Evolutionary conservation across 768 basidiomycete genomes (phyloP), one percentile per base, ranked within the genome.

Genomic region (Boletus bicolor): DNA sequence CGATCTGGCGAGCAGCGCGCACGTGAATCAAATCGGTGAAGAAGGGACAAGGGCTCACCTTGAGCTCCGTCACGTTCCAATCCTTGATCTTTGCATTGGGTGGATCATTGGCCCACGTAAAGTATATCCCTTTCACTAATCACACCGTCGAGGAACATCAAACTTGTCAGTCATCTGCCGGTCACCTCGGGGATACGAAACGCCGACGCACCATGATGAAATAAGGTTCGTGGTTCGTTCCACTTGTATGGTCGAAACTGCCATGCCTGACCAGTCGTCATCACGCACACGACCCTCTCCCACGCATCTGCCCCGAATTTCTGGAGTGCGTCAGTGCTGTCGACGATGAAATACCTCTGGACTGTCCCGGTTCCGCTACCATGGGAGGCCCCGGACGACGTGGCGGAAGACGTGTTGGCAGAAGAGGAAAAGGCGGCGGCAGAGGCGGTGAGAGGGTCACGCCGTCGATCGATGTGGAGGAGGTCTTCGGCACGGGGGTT

Each of bases 221-320:
- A 98, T 28, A 99, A 73, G 49, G 89, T 82, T 56, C 85, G 84
- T 1, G 97, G 97, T 65, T 98, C 94, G 48, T 81, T 86, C 96
- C 96, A 99, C 69, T 96, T 95, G 75, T 98, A 98, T 17, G 91
- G 89, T 54, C 87, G 79, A 74, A 99, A 99, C 69, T 99, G 97
- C 97, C 97, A 98, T 34, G 90, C 88, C 63, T 98, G 96, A 1
- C 97, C 97, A 0, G 97, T 99, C 9, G 97, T 98, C 85, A 97
- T 88, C 15, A 99, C 96, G 61, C 95, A 97, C 5, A 97, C 88
- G 5, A 99, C 97, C 37, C 96, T 83, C 53, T 98, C 94, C 95
- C 96, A 98, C 2, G 93, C 89, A 57, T 97, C 95, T 4, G 88
- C 78, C 5, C 89, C 90, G 60, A 99, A 94, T 73, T 98, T 98